These are phyloP conservation scores for Articulospora tetracladia DNA, from an alignment of 495 filamentous ascomycete genomes.

Conservation along the genomic window DNA sequence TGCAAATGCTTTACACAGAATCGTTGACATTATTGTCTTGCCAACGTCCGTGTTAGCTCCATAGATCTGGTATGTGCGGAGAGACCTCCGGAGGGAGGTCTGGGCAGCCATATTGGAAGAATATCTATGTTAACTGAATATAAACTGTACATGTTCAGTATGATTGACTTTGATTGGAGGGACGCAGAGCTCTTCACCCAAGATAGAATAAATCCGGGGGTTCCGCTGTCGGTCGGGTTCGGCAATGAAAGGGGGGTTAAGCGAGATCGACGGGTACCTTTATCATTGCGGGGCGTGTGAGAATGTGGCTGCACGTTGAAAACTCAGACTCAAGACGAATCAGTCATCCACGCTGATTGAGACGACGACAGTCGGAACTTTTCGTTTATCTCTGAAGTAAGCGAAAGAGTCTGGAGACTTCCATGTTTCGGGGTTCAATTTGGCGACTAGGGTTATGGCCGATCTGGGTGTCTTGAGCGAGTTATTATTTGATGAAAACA, in stretches of 20 bases:
- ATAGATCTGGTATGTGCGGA: constrained; percentile 52
- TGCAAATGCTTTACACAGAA: constrained; percentile 59
- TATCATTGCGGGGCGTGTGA: not conserved
- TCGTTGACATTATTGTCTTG: constrained; percentile 70
- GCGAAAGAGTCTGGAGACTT: no score
- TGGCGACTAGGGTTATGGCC: not conserved
- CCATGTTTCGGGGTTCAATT: not conserved
- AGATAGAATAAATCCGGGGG: not conserved
- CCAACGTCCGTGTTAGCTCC: constrained; percentile 80
- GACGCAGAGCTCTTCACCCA: not conserved
- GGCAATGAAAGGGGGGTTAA: not conserved
- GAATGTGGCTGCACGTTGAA: not conserved
- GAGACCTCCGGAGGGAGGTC: constrained; percentile 13
- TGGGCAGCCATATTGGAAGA: constrained; percentile 4
- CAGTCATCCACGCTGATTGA: not conserved
- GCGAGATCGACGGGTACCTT: not conserved
- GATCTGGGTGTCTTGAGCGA: not conserved
- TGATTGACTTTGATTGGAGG: not conserved
- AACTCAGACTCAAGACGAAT: not conserved
- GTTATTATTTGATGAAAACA: not conserved
- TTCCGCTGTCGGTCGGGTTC: not conserved
- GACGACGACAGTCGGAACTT: no score
- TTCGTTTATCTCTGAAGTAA: no score
- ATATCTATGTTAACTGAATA: not conserved
- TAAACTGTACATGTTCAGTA: not conserved